Evolutionary conservation across 2,329 filamentous ascomycete genomes (phyloP), one percentile per base, ranked within the genome.

Genomic region (Penicillium sp.): DNA sequence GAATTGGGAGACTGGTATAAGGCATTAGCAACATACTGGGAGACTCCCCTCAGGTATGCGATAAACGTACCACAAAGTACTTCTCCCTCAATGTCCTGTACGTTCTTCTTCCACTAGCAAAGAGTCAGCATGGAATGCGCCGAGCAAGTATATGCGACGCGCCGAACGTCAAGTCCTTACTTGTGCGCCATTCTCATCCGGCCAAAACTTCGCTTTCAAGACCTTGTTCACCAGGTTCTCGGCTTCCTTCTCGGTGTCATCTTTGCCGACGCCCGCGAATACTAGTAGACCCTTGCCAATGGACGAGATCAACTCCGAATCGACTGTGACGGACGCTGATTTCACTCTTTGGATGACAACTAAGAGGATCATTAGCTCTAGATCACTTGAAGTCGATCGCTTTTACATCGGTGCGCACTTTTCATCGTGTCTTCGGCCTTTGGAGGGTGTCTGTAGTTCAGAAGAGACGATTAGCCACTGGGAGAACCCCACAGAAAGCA

Each of bases 281-380:
- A 98, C 92, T 7, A 99, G 84, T 47, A 99, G 81, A 33, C 95
- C 95, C 78, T 90, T 91, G 62, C 92, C 92, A 72, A 99, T 98
- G 3, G 90, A 91, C 1, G 95, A 98, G 50, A 99, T 86, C 33
- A 97, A 81, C 75, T 96, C 85, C 73, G 92, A 90, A 75, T 99
- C 93, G 56, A 99, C 94, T 1, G 93, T 95, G 71, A 99, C 95
- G 8, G 94, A 97, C 63, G 94, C 94, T 47, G 93, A 98, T 63
- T 97, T 88, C 56, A 99, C 95, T 68, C 95, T 88, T 80, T 99
- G 95, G 57, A 98, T 82, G 63, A 99, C 91, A 58, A 93, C 95
- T 97, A 73, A 57, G 8, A n/a, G 10, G 10, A 6, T 4, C 8
- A 22, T 68, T 60, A 69, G 65, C 37, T 33, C 24, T 7, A 54